Evolutionary conservation across 192 early-diverging fungal species (phyloP), one percentile per base, ranked within the genome.

Genomic region (Coemansia sp.): DNA sequence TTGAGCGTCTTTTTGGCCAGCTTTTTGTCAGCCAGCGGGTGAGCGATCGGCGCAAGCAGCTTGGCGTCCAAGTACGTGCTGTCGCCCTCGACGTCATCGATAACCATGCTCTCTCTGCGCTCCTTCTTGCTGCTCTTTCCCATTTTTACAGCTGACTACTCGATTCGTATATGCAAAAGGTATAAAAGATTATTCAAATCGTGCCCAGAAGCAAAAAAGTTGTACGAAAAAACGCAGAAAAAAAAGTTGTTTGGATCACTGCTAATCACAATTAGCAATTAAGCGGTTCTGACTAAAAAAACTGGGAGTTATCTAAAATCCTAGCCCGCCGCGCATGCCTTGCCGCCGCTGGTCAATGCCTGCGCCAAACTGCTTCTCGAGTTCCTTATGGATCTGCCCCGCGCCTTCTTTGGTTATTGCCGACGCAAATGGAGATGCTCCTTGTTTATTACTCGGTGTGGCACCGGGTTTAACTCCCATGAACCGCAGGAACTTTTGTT

Each of bases 121-220:
- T 82, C 76, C 69, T 59, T 69, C 69, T 74, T 84, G 95, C 92
- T 92, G 79, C 91, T 92, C 83, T 93, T 95, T 41, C 96, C 89
- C 68, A 91, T 91, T 85, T 39, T 43, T 41, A 45, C 41, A n/a
- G 11, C 41, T 45, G 11, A 15, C 2, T 12, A 45, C 15, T 45
- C 15, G 15, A 12, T 45, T 15, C 0, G 41, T 45, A 45, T 45
- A 45, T 45, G 41, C 41, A 45, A 45, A 45, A 45, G 14, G 15
- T 15, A 45, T 45, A 45, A 15, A 45, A 45, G 32, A 15, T 45
- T 45, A 45, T 45, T 45, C 41, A 45, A 45, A 45, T 45, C 41
- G 41, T 15, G 41, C 11, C 11, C 11, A 12, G 15, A 45, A 45
- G 14, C 11, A 45, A 45, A 45, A 43, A 45, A 45, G 15, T 12